These are phyloP conservation scores for Fusarium irregulare DNA, from an alignment of 2,329 filamentous ascomycete genomes.

Conservation along the genomic window DNA sequence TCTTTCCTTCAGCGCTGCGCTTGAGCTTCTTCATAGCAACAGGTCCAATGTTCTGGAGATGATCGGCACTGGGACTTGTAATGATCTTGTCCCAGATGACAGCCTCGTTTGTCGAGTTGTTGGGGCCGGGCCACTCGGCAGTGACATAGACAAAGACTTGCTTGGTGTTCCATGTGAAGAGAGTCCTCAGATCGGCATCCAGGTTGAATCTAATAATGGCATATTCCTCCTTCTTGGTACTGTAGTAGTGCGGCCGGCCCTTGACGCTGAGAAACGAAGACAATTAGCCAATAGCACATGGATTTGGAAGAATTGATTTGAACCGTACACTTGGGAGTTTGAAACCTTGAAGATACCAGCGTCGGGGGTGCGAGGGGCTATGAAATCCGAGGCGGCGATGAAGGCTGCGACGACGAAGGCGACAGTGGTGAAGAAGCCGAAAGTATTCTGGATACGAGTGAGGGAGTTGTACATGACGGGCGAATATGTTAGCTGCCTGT, in stretches of 20 bases:
- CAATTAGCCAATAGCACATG: slow-evolving; percentile 7
- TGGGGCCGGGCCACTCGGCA: slow-evolving; percentile 70
- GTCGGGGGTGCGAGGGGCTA: slow-evolving; percentile 74
- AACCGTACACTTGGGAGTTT: slow-evolving; percentile 85
- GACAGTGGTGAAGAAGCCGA: slow-evolving; percentile 98
- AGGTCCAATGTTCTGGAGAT: slow-evolving; percentile 70
- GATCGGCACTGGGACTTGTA: slow-evolving; percentile 74
- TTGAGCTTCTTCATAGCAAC: slow-evolving; percentile 71
- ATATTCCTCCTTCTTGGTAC: slow-evolving; percentile 91
- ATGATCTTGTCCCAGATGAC: slow-evolving; percentile 98
- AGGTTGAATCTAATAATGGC: slow-evolving; percentile 94
- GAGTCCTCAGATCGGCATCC: slow-evolving; percentile 87
- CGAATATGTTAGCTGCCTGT: slow-evolving; percentile 16
- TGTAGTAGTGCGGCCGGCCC: slow-evolving; percentile 96
- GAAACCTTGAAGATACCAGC: slow-evolving; percentile 70
- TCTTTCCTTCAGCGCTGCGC: slow-evolving; percentile 69
- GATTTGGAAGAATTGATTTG: neutral
- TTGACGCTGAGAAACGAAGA: slow-evolving; percentile 70
- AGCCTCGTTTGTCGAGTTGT: slow-evolving; percentile 71
- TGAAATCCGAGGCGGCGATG: slow-evolving; percentile 83
- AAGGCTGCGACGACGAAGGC: slow-evolving; percentile 82
- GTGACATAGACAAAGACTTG: slow-evolving; percentile 97
- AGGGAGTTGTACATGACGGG: slow-evolving; percentile 85
- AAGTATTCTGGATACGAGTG: slow-evolving; percentile 88
- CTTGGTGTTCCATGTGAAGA: slow-evolving; percentile 99